These are phyloP conservation scores for Geotrichum bryndzae DNA, from an alignment of 1,139 yeast species.

Conservation along the genomic window DNA sequence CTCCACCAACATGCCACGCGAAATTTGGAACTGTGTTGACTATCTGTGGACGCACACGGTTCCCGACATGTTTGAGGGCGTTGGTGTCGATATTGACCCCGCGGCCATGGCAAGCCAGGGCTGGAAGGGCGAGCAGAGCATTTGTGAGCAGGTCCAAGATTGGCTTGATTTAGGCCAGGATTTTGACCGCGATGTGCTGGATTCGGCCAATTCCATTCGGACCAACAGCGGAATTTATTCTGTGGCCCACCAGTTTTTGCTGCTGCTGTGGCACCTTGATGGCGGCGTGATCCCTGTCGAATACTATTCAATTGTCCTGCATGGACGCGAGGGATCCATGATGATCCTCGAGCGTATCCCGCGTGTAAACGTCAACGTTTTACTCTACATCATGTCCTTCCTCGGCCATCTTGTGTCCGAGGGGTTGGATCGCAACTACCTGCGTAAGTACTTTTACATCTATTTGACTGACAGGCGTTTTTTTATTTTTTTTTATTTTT, in stretches of 20 bases:
- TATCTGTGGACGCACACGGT: conserved; percentile 30
- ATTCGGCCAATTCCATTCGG: conserved; percentile 25
- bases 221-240: conserved; percentile 28
- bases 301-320: conserved; percentile 24
- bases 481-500: neutral
- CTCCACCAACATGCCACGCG: conserved; percentile 30
- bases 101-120: neutral
- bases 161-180: conserved; percentile 35
- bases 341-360: conserved; percentile 37
- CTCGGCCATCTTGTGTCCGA: conserved; percentile 32
- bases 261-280: conserved; percentile 36
- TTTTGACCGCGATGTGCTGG: conserved; percentile 33
- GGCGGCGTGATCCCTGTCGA: conserved; percentile 40
- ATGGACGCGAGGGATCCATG: conserved; percentile 16
- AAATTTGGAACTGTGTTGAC: conserved; percentile 36
- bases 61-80: conserved; percentile 21
- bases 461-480: neutral
- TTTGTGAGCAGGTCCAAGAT: conserved; percentile 31
- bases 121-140: conserved; percentile 18
- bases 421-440: conserved; percentile 5
- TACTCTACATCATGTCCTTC: conserved; percentile 39
- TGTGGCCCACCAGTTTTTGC: conserved; percentile 32
- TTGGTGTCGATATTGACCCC: neutral
- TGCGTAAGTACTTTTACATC: neutral
- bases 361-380: conserved; percentile 38